phyloP scores from a whole-genome alignment of 2,329 filamentous ascomycete genomes.

The Talaromyces sp. region DNA sequence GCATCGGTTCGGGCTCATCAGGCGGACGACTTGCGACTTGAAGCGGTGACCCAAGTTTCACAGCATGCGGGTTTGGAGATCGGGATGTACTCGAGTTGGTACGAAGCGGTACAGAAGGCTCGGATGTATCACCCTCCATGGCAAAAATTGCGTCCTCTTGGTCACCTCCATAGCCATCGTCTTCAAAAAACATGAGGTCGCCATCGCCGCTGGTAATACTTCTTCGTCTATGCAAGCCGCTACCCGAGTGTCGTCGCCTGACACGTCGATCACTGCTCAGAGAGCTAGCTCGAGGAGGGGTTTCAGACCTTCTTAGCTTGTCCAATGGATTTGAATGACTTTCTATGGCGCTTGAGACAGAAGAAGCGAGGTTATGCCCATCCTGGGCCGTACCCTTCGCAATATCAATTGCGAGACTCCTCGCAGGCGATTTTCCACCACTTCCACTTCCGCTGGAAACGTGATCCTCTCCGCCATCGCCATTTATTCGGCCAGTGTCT shows the following conservation, averaged over 20 bases:
- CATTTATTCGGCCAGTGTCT: conserved; percentile 30
- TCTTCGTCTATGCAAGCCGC: conserved; percentile 74
- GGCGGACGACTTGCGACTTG: conserved; percentile 8
- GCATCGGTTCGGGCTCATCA: conserved; percentile 26
- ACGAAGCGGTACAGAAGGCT: conserved; percentile 1
- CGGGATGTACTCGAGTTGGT: background rate
- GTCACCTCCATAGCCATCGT: conserved; percentile 79
- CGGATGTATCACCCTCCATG: conserved; percentile 57
- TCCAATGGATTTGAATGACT: conserved; percentile 33
- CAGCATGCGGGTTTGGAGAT: background rate
- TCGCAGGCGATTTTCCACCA: conserved; percentile 23
- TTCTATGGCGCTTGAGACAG: conserved; percentile 38
- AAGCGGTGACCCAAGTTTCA: conserved; percentile 8
- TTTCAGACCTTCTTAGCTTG: conserved; percentile 33
- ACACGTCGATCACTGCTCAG: conserved; percentile 31
- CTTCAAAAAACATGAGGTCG: conserved; percentile 85
- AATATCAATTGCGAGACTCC: conserved; percentile 30
- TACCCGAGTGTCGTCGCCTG: conserved; percentile 77
- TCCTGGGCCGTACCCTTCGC: conserved; percentile 26
- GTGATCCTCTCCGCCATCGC: conserved; percentile 36
- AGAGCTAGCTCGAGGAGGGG: conserved; percentile 45
- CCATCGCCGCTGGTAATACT: conserved; percentile 67
- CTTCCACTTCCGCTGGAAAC: conserved; percentile 23
- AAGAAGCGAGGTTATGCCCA: conserved; percentile 32
- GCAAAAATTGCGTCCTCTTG: conserved; percentile 66